Conservation (phyloP, 805 yeast genomes). For the Saccharomycopsis schoenii region DNA sequence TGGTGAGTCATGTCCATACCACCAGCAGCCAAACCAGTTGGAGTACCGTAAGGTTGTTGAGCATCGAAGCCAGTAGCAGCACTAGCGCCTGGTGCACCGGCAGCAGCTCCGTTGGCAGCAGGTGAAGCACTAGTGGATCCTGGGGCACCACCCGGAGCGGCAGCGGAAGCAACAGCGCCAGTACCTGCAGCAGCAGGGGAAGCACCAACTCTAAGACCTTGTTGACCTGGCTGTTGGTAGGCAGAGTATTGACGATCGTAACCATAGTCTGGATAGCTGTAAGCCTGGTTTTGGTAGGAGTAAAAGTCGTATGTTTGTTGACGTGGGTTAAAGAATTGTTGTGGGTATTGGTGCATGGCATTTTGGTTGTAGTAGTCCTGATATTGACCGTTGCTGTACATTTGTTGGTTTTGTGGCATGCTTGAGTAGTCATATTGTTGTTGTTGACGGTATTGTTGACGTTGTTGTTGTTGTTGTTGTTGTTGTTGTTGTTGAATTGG, state of each 20-base stretch:
- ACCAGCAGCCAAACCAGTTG: slow-evolving; percentile 3
- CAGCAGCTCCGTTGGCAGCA: slow-evolving; percentile 20
- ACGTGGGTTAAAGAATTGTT: slow-evolving; percentile 8
- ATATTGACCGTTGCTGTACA: slow-evolving; percentile 20
- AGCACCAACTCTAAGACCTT: slow-evolving; percentile 18
- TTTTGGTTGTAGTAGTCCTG: slow-evolving; percentile 19
- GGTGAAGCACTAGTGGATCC: slow-evolving; percentile 25
- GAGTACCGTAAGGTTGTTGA: slow-evolving; percentile 21
- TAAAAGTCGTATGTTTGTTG: slow-evolving; percentile 21
- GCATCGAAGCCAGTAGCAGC: slow-evolving; percentile 18
- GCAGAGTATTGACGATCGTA: slow-evolving; percentile 18
- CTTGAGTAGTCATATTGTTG: slow-evolving; percentile 20
- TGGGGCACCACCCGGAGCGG: slow-evolving; percentile 26
- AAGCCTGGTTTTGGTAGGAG: slow-evolving; percentile 22
- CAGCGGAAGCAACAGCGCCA: slow-evolving; percentile 19
- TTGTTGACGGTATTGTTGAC: slow-evolving; percentile 10
- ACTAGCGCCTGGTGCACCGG: slow-evolving; percentile 23
- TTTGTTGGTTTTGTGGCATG: slow-evolving; percentile 6
- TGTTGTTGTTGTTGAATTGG: slow-evolving; percentile 18
- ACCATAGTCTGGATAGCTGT: slow-evolving; percentile 37
- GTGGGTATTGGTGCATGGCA: slow-evolving; percentile 13
- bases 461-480: slow-evolving; percentile 22
- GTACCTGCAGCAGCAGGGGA: slow-evolving; percentile 15
- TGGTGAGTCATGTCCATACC: background rate
- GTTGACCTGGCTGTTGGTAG: slow-evolving; percentile 20